Evolutionary conservation across 2,329 filamentous ascomycete species (phyloP), one percentile per base, ranked within the genome.

Genomic region (Alternaria sp.): DNA sequence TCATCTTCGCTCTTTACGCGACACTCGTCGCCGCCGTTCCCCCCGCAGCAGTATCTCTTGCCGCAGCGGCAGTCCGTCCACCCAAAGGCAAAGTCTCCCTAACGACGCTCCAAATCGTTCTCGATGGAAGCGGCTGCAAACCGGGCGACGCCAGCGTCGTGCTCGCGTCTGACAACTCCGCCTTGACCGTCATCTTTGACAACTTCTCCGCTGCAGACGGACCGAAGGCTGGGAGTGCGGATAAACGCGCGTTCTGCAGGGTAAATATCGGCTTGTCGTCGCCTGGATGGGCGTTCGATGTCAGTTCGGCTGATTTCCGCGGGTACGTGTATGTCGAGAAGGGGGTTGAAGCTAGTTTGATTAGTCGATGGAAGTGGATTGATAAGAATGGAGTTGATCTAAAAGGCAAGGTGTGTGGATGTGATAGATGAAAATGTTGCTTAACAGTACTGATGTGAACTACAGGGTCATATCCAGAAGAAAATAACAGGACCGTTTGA

Each of bases 321-420:
- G 65, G 67, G 3, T 71, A 68, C 46, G 61, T 72, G 17, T 65
- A 63, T 17, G 23, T 72, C 5, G 62, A 58, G 14, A 60, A 62
- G 41, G 68, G 57, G 0, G 60, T 62, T n/a, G 17, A 39, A 9
- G 60, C 60, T 34, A 72, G 68, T 48, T 54, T 73, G 24, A 68
- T 71, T 10, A 70, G 64, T 51, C 41, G 69, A 17, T 73, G 71
- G 71, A 72, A 73, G 48, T 73, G 69, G 68, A 63, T 70, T 24
- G 66, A 71, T 58, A 60, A 24, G 5, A 66, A 54, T 36, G 67
- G 66, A 1, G 33, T 51, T 2, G 71, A 72, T 58, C 39, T 71
- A 46, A 62, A 66, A 31, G 68, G 69, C 29, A 73, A 72, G 62
- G 71, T 72, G 57, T 21, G 63, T n/a, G 10, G 24, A 37, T 21